Percentiles rank a stretch among this genome's conserved stretches.
phyloP scores from a whole-genome alignment of 768 basidiomycete species.

The Tulasnella sp. region DNA sequence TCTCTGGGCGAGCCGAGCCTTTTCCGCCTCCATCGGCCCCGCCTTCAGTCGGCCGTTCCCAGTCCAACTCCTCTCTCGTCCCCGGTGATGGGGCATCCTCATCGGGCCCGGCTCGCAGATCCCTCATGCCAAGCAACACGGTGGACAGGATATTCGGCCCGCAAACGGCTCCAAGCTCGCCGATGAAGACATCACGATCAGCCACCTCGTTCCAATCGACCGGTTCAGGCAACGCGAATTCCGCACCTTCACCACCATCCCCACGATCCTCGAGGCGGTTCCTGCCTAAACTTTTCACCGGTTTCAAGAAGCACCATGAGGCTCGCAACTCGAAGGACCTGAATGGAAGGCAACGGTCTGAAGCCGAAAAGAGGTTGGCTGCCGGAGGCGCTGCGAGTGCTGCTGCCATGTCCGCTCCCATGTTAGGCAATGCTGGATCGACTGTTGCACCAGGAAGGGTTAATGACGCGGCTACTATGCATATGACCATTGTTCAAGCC shows the following conservation, averaged over 20 bases:
- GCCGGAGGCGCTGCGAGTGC: slow-evolving; percentile 3
- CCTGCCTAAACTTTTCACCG: slow-evolving; percentile 22
- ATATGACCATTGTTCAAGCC: slow-evolving; percentile 38
- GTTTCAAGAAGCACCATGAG: background rate
- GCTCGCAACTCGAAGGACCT: background rate
- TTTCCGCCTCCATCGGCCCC: slow-evolving; percentile 4
- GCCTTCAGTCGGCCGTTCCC: background rate
- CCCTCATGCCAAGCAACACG: background rate
- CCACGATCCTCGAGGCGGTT: slow-evolving; percentile 11
- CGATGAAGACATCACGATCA: background rate
- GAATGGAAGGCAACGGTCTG: background rate
- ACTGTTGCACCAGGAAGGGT: no score
- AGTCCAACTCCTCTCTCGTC: background rate
- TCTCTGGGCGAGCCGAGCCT: background rate
- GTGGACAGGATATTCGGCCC: background rate
- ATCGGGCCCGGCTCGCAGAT: background rate
- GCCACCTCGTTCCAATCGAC: background rate
- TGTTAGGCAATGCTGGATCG: background rate
- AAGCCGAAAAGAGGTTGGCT: slow-evolving; percentile 10
- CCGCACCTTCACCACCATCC: background rate
- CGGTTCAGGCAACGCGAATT: background rate
- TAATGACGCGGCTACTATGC: background rate
- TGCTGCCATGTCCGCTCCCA: background rate
- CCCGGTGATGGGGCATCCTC: background rate
- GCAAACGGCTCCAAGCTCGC: background rate